phyloP scores from a whole-genome alignment of 352 stramenopile species.

The Thalassiosira livingstoniorum region DNA sequence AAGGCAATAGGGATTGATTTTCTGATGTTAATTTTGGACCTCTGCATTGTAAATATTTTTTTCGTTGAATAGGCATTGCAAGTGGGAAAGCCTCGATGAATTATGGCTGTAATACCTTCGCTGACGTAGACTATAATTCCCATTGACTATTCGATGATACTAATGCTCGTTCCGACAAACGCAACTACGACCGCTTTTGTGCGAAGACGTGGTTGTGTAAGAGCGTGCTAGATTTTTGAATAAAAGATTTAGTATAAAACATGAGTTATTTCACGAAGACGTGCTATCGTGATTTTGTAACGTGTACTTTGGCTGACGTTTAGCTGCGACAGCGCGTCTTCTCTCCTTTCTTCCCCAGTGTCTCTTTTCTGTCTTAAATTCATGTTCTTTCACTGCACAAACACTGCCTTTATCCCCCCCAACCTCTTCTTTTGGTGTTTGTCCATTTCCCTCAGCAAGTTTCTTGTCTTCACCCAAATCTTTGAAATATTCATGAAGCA shows the following conservation, averaged over 20 bases:
- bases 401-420: background rate
- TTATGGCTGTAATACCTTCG: too few relatives aligned
- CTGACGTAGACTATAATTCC: too few relatives aligned
- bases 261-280: too few relatives aligned
- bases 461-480: slow-evolving; percentile 55
- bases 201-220: too few relatives aligned
- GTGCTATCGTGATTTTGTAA: too few relatives aligned
- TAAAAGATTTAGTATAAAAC: too few relatives aligned
- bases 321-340: background rate
- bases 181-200: too few relatives aligned
- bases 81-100: too few relatives aligned
- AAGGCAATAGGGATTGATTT: background rate
- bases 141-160: too few relatives aligned
- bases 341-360: slow-evolving; percentile 40
- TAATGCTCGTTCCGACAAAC: too few relatives aligned
- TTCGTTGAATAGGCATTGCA: background rate
- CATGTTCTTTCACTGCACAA: background rate
- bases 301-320: too few relatives aligned
- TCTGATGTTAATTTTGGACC: background rate
- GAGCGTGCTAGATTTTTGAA: too few relatives aligned
- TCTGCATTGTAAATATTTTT: background rate
- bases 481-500: slow-evolving; percentile 83
- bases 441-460: slow-evolving; percentile 6
- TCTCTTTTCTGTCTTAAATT: slow-evolving; percentile 13
- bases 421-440: slow-evolving; percentile 1